A percentile compares a stretch with the other conserved stretches of the same genome.
Evolutionary conservation across 768 basidiomycete species (phyloP).

Genomic region (Ephemerocybe angulata): DNA sequence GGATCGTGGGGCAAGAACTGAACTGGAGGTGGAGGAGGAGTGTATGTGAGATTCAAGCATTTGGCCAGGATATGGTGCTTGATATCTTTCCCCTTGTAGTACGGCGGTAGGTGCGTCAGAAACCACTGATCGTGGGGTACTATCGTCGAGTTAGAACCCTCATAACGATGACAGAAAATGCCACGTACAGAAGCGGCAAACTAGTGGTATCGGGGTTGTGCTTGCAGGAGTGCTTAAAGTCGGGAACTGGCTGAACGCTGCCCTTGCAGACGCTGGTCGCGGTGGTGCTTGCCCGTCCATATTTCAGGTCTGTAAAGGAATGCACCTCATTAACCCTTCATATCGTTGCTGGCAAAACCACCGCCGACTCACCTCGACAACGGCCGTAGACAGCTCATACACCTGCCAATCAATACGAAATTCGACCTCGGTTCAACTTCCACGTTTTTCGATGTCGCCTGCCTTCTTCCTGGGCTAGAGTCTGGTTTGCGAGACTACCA

Average conservation of each 20-base stretch:
- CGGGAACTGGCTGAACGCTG: neutral
- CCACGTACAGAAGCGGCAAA: constrained; percentile 12
- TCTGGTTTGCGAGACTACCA: too few relatives aligned
- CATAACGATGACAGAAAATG: neutral
- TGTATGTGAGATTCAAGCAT: constrained; percentile 39
- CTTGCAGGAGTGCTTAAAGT: neutral
- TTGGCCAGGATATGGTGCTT: constrained; percentile 63
- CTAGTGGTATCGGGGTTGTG: neutral
- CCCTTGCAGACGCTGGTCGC: neutral
- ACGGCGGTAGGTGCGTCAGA: constrained; percentile 59
- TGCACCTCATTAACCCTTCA: too few relatives aligned
- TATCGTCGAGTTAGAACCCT: constrained; percentile 16
- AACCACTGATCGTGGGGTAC: constrained; percentile 79
- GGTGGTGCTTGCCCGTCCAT: neutral
- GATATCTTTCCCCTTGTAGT: constrained; percentile 58
- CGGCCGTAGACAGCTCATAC: neutral
- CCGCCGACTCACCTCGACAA: too few relatives aligned
- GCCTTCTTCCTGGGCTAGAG: neutral
- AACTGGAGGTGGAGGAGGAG: constrained; percentile 21
- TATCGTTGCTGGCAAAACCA: too few relatives aligned
- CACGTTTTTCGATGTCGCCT: neutral
- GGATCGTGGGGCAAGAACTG: constrained; percentile 10
- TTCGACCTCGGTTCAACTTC: neutral
- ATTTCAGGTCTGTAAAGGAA: too few relatives aligned
- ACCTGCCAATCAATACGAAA: neutral